Evolutionary conservation across 2,329 filamentous ascomycete species (phyloP).

Genomic region (Pochonia chlamydosporia): DNA sequence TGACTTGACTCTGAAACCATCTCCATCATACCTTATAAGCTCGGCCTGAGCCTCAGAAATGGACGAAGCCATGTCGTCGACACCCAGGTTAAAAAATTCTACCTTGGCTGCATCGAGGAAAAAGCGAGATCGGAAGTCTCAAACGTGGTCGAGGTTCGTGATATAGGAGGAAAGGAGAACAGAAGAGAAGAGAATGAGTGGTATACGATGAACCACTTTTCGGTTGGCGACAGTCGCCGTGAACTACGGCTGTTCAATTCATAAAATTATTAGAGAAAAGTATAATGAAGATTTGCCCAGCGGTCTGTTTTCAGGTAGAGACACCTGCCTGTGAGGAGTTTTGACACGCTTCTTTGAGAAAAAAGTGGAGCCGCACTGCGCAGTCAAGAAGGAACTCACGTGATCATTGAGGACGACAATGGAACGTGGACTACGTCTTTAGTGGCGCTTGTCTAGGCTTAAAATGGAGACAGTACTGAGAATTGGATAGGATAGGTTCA

Average conservation of each 20-base stretch:
- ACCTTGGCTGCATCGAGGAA: conserved; percentile 10
- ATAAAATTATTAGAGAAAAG: conserved; percentile 4
- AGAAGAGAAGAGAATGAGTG: background rate
- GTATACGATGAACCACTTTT: background rate
- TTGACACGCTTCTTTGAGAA: conserved; percentile 13
- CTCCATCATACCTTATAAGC: conserved; percentile 46
- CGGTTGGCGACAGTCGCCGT: conserved; percentile 1
- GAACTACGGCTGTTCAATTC: conserved; percentile 8
- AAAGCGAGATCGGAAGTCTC: background rate
- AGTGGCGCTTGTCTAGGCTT: too few species aligned
- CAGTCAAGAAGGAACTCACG: conserved; percentile 9
- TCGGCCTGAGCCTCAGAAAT: conserved; percentile 48
- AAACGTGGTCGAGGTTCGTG: background rate
- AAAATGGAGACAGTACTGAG: too few species aligned
- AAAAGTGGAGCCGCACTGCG: conserved; percentile 13
- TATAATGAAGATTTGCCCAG: background rate
- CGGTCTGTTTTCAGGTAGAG: background rate
- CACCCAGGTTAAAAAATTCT: conserved; percentile 10
- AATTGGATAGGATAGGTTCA: too few species aligned
- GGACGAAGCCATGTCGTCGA: conserved; percentile 28
- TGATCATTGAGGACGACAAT: too few species aligned
- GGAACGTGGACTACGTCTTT: too few species aligned
- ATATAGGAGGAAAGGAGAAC: background rate
- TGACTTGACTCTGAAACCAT: background rate
- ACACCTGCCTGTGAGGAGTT: conserved; percentile 17